Conservation (phyloP, 805 yeast species). For the Danielia reshetovae region DNA sequence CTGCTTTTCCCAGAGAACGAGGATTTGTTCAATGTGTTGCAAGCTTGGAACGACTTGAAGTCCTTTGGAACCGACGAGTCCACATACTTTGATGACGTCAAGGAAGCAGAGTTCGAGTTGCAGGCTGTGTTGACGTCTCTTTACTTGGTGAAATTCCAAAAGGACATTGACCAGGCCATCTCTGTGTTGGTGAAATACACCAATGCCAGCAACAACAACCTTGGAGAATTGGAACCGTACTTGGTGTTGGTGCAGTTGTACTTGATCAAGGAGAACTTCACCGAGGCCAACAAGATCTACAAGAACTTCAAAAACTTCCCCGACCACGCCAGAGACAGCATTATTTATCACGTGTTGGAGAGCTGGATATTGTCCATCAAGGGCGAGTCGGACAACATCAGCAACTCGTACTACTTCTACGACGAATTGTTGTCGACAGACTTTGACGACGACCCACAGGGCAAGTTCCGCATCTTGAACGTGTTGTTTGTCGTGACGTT, state of each 20-base stretch:
- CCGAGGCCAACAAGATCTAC: constrained; percentile 31
- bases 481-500: constrained; percentile 73
- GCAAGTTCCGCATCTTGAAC: constrained; percentile 37
- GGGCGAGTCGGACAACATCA: constrained; percentile 40
- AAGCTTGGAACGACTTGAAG: constrained; percentile 41
- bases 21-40: constrained; percentile 32
- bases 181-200: constrained; percentile 26
- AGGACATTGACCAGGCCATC: constrained; percentile 37
- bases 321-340: constrained; percentile 50
- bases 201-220: constrained; percentile 11
- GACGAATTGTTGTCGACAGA: constrained; percentile 71
- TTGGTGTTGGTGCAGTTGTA: constrained; percentile 38
- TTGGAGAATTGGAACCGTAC: constrained; percentile 38
- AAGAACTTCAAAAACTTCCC: constrained; percentile 31
- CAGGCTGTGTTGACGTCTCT: constrained; percentile 40
- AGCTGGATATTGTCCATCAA: constrained; percentile 51
- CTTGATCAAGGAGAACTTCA: constrained; percentile 33
- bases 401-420: constrained; percentile 52
- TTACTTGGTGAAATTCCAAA: constrained; percentile 33
- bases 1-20: constrained; percentile 31
- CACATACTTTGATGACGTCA: constrained; percentile 39
- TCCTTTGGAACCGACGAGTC: constrained; percentile 41
- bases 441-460: constrained; percentile 34
- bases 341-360: constrained; percentile 74
- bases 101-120: constrained; percentile 30